Conservation (phyloP, 2,329 filamentous ascomycete species). For the Escovopsis weberi region DNA sequence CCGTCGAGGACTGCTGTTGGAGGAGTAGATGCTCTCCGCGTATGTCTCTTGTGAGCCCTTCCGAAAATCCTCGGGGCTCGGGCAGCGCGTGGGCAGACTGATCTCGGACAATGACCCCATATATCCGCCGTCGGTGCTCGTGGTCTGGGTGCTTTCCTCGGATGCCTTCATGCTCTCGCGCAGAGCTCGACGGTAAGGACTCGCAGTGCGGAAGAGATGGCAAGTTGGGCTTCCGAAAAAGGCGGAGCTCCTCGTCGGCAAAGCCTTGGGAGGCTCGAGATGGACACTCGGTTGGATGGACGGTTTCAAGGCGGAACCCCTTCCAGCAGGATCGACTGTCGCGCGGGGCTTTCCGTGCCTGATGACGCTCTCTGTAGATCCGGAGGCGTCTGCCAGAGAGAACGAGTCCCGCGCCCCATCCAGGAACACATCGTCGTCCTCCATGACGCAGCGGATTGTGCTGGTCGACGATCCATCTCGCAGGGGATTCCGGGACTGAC, state of each 20-base stretch:
- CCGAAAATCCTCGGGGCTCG: slow-evolving; percentile 26
- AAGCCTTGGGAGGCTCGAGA: slow-evolving; percentile 12
- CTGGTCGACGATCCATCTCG: slow-evolving; percentile 6
- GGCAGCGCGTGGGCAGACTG: slow-evolving; percentile 24
- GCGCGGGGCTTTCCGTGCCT: neutral
- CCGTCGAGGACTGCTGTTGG: slow-evolving; percentile 1
- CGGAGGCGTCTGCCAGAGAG: neutral
- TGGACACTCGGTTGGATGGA: slow-evolving; percentile 3
- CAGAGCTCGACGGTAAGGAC: slow-evolving; percentile 40
- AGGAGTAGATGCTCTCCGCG: slow-evolving; percentile 36
- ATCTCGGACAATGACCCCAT: slow-evolving; percentile 25
- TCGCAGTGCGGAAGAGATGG: slow-evolving; percentile 38
- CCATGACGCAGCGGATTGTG: slow-evolving; percentile 20
- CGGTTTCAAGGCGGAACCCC: too few species aligned
- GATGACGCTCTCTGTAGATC: neutral
- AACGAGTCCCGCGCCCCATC: slow-evolving; percentile 2
- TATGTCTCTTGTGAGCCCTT: slow-evolving; percentile 23
- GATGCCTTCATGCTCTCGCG: slow-evolving; percentile 29
- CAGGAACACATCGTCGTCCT: slow-evolving; percentile 20
- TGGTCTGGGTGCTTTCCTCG: slow-evolving; percentile 12
- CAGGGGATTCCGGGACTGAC: neutral
- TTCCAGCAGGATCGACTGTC: too few species aligned
- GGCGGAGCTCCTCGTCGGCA: slow-evolving; percentile 30
- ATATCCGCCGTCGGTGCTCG: slow-evolving; percentile 21
- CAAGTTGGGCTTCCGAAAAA: slow-evolving; percentile 38